Evolutionary conservation across 192 early-diverging fungal genomes (phyloP).

Genomic region (Entomortierella beljakovae): DNA sequence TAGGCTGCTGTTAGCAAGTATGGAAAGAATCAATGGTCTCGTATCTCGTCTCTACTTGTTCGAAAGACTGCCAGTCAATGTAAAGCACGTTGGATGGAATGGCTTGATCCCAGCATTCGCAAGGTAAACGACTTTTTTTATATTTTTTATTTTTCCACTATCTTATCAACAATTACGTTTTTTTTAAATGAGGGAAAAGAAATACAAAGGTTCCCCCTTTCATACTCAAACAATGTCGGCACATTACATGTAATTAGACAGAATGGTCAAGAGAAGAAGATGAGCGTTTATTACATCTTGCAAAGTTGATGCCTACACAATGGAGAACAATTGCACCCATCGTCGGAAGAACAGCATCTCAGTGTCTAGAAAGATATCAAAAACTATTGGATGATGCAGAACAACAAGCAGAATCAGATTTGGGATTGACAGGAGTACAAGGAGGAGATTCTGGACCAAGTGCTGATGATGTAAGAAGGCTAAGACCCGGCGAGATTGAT

Average conservation of each 20-base stretch:
- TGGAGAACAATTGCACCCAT: slow-evolving; percentile 99
- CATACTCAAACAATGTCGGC: too few relatives aligned
- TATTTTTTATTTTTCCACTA: neutral
- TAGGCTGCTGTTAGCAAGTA: slow-evolving; percentile 99
- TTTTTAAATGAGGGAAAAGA: too few relatives aligned
- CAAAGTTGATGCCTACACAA: slow-evolving; percentile 99
- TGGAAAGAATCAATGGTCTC: slow-evolving; percentile 99
- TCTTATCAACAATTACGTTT: neutral
- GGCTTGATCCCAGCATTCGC: slow-evolving; percentile 98
- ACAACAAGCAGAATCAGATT: slow-evolving; percentile 73
- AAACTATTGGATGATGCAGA: slow-evolving; percentile 97
- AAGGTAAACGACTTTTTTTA: slow-evolving; percentile 75
- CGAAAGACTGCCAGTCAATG: slow-evolving; percentile 98
- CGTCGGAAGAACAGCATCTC: slow-evolving; percentile 94
- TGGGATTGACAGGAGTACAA: slow-evolving; percentile 72
- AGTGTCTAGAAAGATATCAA: slow-evolving; percentile 98
- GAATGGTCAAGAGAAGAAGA: slow-evolving; percentile 99
- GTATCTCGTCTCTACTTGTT: slow-evolving; percentile 95
- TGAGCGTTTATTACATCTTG: slow-evolving; percentile 96
- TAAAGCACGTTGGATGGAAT: slow-evolving; percentile 99
- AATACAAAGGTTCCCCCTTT: too few relatives aligned
- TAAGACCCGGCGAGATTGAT: slow-evolving; percentile 97
- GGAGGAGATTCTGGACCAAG: slow-evolving; percentile 80
- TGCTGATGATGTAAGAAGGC: slow-evolving; percentile 85
- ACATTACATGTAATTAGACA: slow-evolving; percentile 61